Conservation (phyloP, 2,329 filamentous ascomycete genomes). For the Ophiocordyceps polyrhachis-furcata region DNA sequence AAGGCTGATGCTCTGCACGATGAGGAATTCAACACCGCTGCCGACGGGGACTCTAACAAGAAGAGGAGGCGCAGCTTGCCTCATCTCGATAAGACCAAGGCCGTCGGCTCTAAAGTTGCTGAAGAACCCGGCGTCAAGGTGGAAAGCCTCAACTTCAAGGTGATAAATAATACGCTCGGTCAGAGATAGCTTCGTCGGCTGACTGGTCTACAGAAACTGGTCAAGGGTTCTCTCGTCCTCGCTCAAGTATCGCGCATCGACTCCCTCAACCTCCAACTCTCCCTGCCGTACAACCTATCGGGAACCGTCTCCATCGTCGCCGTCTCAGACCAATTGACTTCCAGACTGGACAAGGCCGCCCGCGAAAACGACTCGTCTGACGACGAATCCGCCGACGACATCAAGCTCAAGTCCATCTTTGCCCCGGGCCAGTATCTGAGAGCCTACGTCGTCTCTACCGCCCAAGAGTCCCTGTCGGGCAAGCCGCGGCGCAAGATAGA, state of each 20-base stretch:
- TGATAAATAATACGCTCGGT: slow-evolving; percentile 20
- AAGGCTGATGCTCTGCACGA: slow-evolving; percentile 85
- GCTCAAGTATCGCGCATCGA: slow-evolving; percentile 74
- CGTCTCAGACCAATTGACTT: slow-evolving; percentile 64
- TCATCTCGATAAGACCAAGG: slow-evolving; percentile 33
- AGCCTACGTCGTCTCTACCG: slow-evolving; percentile 62
- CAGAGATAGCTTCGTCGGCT: slow-evolving; percentile 5
- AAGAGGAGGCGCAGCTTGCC: slow-evolving; percentile 24
- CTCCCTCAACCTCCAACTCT: slow-evolving; percentile 56
- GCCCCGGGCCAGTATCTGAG: slow-evolving; percentile 73
- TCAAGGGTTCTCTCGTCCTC: slow-evolving; percentile 71
- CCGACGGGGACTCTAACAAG: slow-evolving; percentile 30
- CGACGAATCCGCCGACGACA: slow-evolving; percentile 21
- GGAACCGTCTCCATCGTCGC: slow-evolving; percentile 84
- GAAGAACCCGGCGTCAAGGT: slow-evolving; percentile 37
- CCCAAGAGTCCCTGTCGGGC: slow-evolving; percentile 39
- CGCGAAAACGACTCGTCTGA: slow-evolving; percentile 24
- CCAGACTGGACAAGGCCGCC: slow-evolving; percentile 52
- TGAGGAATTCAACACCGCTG: slow-evolving; percentile 40
- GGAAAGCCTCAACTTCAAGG: slow-evolving; percentile 80
- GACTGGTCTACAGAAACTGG: slow-evolving; percentile 42
- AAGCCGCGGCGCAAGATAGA: slow-evolving; percentile 71
- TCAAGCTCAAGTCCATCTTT: slow-evolving; percentile 63
- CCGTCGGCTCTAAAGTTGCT: slow-evolving; percentile 23
- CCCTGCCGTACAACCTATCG: slow-evolving; percentile 80